Conservation (phyloP, 331 rosid genomes). For the Stylosanthes scabra region DNA sequence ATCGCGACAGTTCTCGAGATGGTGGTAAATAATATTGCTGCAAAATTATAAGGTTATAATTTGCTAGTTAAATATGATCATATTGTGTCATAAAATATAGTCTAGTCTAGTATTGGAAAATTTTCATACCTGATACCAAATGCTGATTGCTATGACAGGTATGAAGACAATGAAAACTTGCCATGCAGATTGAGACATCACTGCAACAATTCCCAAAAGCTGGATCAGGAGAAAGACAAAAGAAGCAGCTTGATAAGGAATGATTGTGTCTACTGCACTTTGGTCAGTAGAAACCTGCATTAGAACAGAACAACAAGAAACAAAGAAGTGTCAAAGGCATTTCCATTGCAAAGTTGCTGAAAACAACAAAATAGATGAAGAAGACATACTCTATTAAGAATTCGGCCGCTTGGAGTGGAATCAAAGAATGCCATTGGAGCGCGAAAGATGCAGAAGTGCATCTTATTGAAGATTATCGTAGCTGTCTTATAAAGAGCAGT, state of each 20-base stretch:
- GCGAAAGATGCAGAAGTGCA: conserved; percentile 58
- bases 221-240: conserved; percentile 49
- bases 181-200: conserved; percentile 75
- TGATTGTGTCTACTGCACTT: conserved; percentile 51
- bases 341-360: too few relatives aligned
- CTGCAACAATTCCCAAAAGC: conserved; percentile 62
- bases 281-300: conserved; percentile 72
- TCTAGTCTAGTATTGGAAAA: not conserved
- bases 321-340: too few relatives aligned
- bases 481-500: conserved; percentile 54
- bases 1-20: conserved; percentile 56
- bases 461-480: conserved; percentile 52
- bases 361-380: not conserved
- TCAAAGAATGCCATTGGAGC: conserved; percentile 71
- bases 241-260: conserved; percentile 35
- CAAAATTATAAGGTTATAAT: not conserved
- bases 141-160: conserved; percentile 54
- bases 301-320: not conserved
- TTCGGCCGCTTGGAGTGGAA: conserved; percentile 66
- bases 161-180: conserved; percentile 60
- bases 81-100: not conserved
- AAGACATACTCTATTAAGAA: conserved; percentile 55
- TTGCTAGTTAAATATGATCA: not conserved
- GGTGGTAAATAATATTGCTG: conserved; percentile 54
- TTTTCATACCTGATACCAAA: conserved; percentile 61